Evolutionary conservation across 331 rosid species (phyloP).

Genomic region (Ulmus americana): DNA sequence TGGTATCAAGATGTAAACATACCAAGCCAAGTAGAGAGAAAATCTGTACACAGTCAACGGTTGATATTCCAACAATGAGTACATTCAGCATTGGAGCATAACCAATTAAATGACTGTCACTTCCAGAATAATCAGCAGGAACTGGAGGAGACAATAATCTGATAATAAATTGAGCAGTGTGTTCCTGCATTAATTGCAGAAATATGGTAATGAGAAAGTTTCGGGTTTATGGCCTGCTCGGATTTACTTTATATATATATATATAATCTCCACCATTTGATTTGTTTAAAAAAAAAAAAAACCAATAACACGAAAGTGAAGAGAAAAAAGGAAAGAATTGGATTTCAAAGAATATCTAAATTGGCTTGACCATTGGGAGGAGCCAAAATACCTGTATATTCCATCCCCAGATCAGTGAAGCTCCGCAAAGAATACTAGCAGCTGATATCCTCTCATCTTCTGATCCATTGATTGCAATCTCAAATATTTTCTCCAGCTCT

Average conservation of each 20-base stretch:
- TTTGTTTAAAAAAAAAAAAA: no score
- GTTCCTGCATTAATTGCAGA: constrained; percentile 65
- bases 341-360: constrained; percentile 4
- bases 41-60: constrained; percentile 88
- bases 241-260: no score
- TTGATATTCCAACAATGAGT: constrained; percentile 78
- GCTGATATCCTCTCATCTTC: constrained; percentile 88
- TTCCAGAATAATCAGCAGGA: constrained; percentile 54
- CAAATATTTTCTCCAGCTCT: constrained; percentile 88
- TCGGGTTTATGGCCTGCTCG: not conserved
- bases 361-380: no score
- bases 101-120: constrained; percentile 62
- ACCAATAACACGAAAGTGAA: not conserved
- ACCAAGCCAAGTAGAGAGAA: constrained; percentile 96
- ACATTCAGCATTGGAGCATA: constrained; percentile 76
- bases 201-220: constrained; percentile 16
- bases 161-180: constrained; percentile 73
- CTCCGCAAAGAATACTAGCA: constrained; percentile 88
- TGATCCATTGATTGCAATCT: constrained; percentile 77
- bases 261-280: no score
- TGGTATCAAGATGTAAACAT: constrained; percentile 19
- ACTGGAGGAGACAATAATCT: constrained; percentile 79
- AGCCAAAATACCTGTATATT: constrained; percentile 65
- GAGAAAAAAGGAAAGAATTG: not conserved
- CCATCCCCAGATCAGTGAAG: constrained; percentile 90